A percentile compares a stretch with the other conserved stretches of the same genome.
Evolutionary conservation across 139 green algal genomes (phyloP).

Genomic region (Parachlorella kessleri): DNA sequence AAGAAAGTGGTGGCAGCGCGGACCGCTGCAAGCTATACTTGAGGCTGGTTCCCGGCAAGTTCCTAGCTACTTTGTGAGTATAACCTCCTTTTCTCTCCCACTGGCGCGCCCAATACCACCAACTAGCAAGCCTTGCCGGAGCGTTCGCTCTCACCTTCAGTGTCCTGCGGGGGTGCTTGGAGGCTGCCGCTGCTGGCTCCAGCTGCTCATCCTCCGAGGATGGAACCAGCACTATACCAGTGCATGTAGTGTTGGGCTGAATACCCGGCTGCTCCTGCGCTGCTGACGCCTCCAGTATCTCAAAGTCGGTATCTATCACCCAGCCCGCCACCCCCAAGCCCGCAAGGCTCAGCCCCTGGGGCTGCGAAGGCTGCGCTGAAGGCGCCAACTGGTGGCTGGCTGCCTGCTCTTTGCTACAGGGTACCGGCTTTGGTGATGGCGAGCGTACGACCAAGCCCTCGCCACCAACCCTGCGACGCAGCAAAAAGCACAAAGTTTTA

Average conservation of each 20-base stretch:
- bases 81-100: too few species aligned
- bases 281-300: neutral
- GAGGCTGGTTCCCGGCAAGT: too few species aligned
- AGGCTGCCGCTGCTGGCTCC: neutral
- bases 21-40: too few species aligned
- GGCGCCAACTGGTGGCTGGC: too few species aligned
- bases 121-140: too few species aligned
- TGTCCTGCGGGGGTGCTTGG: constrained; percentile 32
- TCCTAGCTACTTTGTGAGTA: too few species aligned
- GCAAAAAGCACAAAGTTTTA: too few species aligned
- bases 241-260: constrained; percentile 18
- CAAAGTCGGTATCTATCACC: constrained; percentile 24
- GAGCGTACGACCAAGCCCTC: neutral
- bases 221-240: constrained; percentile 11
- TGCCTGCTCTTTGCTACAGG: too few species aligned
- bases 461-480: neutral
- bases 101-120: too few species aligned
- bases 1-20: too few species aligned
- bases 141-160: constrained; percentile 24
- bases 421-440: neutral
- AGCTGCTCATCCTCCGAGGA: constrained; percentile 5
- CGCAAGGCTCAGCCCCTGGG: neutral
- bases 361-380: too few species aligned
- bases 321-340: neutral
- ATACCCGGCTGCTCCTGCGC: neutral